phyloP scores from a whole-genome alignment of 2,329 filamentous ascomycete species.

The Hypomyces rosellus region DNA sequence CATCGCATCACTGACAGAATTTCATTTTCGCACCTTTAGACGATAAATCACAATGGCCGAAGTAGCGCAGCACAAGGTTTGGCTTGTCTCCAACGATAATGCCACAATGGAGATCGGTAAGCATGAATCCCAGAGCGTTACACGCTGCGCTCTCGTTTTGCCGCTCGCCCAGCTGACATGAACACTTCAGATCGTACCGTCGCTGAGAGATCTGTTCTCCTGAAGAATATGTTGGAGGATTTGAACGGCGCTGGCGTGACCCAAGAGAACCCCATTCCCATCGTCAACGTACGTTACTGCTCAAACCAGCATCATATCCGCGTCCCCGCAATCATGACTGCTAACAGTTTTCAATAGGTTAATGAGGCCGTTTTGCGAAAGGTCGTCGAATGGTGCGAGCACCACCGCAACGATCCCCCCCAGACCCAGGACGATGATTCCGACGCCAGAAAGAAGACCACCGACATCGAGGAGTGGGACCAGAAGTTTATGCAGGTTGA shows the following conservation, averaged over 20 bases:
- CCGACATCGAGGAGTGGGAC: constrained; percentile 99
- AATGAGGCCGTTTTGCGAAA: constrained; percentile 92
- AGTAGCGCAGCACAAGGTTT: constrained; percentile 33
- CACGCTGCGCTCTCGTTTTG: not conserved
- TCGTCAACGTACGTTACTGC: constrained; percentile 61
- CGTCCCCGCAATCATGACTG: constrained; percentile 10
- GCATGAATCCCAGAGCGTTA: constrained; percentile 18
- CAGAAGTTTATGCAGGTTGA: constrained; percentile 99
- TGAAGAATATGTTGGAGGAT: constrained; percentile 98
- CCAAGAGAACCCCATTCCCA: constrained; percentile 67
- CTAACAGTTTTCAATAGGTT: constrained; percentile 45
- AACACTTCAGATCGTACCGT: constrained; percentile 62
- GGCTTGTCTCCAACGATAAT: constrained; percentile 46
- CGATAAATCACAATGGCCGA: constrained; percentile 30
- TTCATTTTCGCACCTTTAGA: not conserved
- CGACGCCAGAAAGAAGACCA: constrained; percentile 95
- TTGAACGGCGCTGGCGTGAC: constrained; percentile 58
- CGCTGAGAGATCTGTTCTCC: constrained; percentile 85
- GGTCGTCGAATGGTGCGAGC: constrained; percentile 96
- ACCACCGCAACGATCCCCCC: constrained; percentile 87
- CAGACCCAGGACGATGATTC: constrained; percentile 79
- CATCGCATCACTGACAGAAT: not conserved
- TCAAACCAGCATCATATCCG: not conserved
- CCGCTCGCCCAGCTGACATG: constrained; percentile 4
- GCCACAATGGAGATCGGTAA: constrained; percentile 41